phyloP scores from a whole-genome alignment of 768 basidiomycete species.

The Lentinus brumalis region DNA sequence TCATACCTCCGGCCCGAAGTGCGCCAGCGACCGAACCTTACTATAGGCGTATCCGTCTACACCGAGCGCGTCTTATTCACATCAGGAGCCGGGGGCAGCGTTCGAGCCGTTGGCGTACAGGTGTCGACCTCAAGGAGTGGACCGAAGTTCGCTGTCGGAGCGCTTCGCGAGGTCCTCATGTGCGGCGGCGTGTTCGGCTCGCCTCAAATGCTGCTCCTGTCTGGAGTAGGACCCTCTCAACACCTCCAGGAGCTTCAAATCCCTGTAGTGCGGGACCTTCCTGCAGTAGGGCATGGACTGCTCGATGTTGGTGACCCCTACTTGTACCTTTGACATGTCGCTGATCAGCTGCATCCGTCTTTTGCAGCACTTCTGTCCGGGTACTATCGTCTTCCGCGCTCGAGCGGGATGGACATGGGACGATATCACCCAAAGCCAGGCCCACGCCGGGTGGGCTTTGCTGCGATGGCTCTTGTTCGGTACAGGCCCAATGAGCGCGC shows the following conservation, averaged over 20 bases:
- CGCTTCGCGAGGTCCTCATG: constrained; percentile 56
- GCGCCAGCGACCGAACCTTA: constrained; percentile 61
- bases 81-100: constrained; percentile 34
- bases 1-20: constrained; percentile 65
- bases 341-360: constrained; percentile 37
- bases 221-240: constrained; percentile 58
- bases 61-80: constrained; percentile 60
- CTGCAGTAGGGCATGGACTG: constrained; percentile 61
- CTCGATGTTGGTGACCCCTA: constrained; percentile 39
- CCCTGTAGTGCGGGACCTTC: constrained; percentile 45
- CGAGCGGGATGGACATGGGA: constrained; percentile 55
- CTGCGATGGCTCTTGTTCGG: constrained; percentile 4
- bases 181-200: constrained; percentile 52
- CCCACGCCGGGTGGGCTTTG: neutral
- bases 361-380: constrained; percentile 52
- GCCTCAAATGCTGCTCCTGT: constrained; percentile 56
- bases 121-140: constrained; percentile 41
- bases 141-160: constrained; percentile 44
- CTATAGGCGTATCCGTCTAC: constrained; percentile 52
- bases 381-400: constrained; percentile 42
- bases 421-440: constrained; percentile 44
- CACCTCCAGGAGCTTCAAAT: constrained; percentile 49
- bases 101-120: constrained; percentile 45
- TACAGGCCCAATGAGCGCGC: neutral
- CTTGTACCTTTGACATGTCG: neutral